Conservation (phyloP, 163 green algal genomes). For the Chlamydomonas reinhardtii region DNA sequence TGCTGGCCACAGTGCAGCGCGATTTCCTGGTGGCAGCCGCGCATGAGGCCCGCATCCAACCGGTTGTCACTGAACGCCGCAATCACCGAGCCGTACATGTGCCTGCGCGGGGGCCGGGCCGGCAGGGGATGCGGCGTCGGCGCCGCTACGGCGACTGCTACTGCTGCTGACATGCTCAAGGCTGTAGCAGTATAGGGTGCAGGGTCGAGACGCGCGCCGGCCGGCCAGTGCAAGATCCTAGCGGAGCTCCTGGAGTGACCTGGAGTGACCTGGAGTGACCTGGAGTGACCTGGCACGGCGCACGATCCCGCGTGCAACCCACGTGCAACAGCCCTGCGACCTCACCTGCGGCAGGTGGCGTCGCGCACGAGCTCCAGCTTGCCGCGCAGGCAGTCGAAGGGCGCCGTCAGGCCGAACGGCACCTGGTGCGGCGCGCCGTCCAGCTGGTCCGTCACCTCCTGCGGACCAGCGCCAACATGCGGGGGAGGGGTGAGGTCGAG, state of each 20-base stretch:
- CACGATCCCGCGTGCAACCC: no score
- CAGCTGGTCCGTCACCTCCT: conserved; percentile 2
- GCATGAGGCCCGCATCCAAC: conserved; percentile 38
- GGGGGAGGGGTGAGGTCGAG: no score
- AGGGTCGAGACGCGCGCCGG: no score
- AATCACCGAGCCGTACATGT: conserved; percentile 26
- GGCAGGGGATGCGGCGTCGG: no score
- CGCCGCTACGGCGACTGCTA: no score
- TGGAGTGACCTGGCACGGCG: no score
- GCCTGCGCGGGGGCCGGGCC: background rate
- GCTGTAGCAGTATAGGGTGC: no score
- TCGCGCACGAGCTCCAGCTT: conserved; percentile 27
- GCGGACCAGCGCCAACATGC: background rate
- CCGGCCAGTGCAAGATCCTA: no score
- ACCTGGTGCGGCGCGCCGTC: background rate
- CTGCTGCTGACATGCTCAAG: no score
- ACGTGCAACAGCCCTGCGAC: no score
- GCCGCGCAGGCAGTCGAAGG: conserved; percentile 41
- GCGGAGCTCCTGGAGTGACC: no score
- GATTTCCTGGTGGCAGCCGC: conserved; percentile 26
- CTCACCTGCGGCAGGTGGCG: conserved; percentile 35
- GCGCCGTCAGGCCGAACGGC: conserved; percentile 26
- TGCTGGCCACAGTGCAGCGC: conserved; percentile 17
- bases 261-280: no score
- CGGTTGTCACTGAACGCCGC: conserved; percentile 45